Evolutionary conservation across 805 yeast species (phyloP).

Genomic region (Maudiozyma turicensis): DNA sequence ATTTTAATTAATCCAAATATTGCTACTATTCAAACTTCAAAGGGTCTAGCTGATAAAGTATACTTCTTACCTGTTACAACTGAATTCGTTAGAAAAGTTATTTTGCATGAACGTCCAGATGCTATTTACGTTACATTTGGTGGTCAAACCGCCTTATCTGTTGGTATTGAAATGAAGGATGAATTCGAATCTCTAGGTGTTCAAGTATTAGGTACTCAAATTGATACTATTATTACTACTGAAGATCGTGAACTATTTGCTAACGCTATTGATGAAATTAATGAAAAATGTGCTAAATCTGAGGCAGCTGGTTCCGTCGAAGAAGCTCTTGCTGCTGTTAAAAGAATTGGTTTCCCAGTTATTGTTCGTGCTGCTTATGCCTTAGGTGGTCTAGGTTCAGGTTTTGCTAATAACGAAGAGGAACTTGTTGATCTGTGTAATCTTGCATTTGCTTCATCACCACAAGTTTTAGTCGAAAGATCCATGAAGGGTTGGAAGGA

Average conservation of each 20-base stretch:
- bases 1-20: slow-evolving; percentile 94
- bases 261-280: slow-evolving; percentile 86
- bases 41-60: slow-evolving; percentile 96
- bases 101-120: slow-evolving; percentile 90
- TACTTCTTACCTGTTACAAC: slow-evolving; percentile 96
- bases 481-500: slow-evolving; percentile 99
- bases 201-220: slow-evolving; percentile 91
- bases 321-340: slow-evolving; percentile 80
- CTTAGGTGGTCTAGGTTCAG: slow-evolving; percentile 95
- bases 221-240: slow-evolving; percentile 91
- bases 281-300: slow-evolving; percentile 92
- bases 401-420: slow-evolving; percentile 83
- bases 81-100: slow-evolving; percentile 92
- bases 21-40: slow-evolving; percentile 96
- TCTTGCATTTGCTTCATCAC: slow-evolving; percentile 89
- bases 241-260: slow-evolving; percentile 97
- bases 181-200: slow-evolving; percentile 85
- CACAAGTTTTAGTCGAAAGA: slow-evolving; percentile 90
- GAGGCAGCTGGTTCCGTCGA: slow-evolving; percentile 70
- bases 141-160: slow-evolving; percentile 96
- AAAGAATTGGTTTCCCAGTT: slow-evolving; percentile 85
- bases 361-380: slow-evolving; percentile 97
- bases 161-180: slow-evolving; percentile 91
- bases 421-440: slow-evolving; percentile 78
- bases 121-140: slow-evolving; percentile 96